Conservation (phyloP, 345 rosid genomes). For the Gossypium longicalyx region DNA sequence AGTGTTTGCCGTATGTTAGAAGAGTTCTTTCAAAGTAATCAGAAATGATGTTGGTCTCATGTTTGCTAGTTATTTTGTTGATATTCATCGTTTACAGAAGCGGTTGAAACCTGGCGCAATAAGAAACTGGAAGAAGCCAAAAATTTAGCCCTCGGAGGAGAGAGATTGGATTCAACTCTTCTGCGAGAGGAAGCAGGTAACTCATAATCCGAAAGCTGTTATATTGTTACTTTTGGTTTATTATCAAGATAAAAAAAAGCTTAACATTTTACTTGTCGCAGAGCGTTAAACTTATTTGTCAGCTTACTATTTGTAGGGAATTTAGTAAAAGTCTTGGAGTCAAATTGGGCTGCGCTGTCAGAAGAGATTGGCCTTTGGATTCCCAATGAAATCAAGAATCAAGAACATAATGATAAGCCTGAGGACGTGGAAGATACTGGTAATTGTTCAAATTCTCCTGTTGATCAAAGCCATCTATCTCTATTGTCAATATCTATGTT, state of each 20-base stretch:
- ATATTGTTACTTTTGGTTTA: slow-evolving; percentile 5
- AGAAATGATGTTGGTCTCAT: not conserved
- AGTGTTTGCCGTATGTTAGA: not conserved
- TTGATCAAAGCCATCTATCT: not conserved
- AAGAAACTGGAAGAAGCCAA: slow-evolving; percentile 71
- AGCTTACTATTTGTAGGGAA: slow-evolving; percentile 35
- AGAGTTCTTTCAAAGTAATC: not conserved
- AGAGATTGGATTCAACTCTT: slow-evolving; percentile 42
- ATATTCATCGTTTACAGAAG: slow-evolving; percentile 46
- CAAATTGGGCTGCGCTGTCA: slow-evolving; percentile 66
- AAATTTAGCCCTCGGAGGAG: slow-evolving; percentile 37
- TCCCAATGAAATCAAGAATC: slow-evolving; percentile 57
- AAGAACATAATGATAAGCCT: slow-evolving; percentile 82
- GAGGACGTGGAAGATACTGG: slow-evolving; percentile 72
- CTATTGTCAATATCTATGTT: not conserved
- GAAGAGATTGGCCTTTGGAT: slow-evolving; percentile 91
- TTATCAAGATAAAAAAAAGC: slow-evolving; percentile 5
- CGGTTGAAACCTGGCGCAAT: slow-evolving; percentile 80
- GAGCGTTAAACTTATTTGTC: slow-evolving; percentile 2
- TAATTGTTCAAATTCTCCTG: slow-evolving; percentile 23
- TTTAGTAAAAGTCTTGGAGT: slow-evolving; percentile 66
- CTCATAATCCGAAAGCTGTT: not conserved
- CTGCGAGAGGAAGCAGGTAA: slow-evolving; percentile 77
- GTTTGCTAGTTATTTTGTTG: slow-evolving; percentile 20
- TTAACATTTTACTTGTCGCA: not conserved